Evolutionary conservation across 2,329 filamentous ascomycete species (phyloP).

Genomic region (Phaeophleospora eucalypticola): DNA sequence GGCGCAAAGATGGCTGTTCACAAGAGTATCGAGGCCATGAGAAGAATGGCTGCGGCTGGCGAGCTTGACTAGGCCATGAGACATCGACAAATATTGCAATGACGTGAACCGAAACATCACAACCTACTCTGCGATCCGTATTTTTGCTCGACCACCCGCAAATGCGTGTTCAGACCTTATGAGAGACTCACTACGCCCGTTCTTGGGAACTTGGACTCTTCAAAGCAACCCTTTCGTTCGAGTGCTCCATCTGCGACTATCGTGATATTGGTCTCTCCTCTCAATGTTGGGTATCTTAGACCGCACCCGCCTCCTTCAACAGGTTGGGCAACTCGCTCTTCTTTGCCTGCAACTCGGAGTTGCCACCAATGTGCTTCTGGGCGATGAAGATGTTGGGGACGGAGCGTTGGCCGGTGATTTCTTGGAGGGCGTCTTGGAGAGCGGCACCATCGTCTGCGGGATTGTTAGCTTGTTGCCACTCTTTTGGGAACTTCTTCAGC

Average conservation of each 20-base stretch:
- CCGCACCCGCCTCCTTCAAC: constrained; percentile 60
- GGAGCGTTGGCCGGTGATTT: constrained; percentile 77
- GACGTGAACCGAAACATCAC: no score
- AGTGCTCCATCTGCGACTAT: not conserved
- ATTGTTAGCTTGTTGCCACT: no score
- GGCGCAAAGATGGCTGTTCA: constrained; percentile 42
- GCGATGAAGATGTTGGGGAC: constrained; percentile 95
- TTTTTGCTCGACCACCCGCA: no score
- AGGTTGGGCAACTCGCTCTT: constrained; percentile 61
- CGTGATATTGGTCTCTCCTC: not conserved
- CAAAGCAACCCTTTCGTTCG: no score
- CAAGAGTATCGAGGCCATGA: constrained; percentile 39
- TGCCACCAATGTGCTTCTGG: constrained; percentile 90
- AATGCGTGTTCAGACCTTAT: no score
- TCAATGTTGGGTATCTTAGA: constrained; percentile 40
- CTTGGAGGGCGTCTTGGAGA: constrained; percentile 76
- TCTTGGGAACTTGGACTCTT: no score
- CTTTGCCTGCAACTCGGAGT: constrained; percentile 76
- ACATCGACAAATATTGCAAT: constrained; percentile 6
- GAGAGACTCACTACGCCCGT: no score
- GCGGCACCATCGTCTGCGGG: constrained; percentile 69
- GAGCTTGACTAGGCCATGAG: constrained; percentile 22
- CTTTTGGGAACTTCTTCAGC: no score
- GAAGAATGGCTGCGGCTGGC: constrained; percentile 36
- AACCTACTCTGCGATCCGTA: not conserved